phyloP scores from a whole-genome alignment of 495 filamentous ascomycete genomes.

The Cetradonia linearis region DNA sequence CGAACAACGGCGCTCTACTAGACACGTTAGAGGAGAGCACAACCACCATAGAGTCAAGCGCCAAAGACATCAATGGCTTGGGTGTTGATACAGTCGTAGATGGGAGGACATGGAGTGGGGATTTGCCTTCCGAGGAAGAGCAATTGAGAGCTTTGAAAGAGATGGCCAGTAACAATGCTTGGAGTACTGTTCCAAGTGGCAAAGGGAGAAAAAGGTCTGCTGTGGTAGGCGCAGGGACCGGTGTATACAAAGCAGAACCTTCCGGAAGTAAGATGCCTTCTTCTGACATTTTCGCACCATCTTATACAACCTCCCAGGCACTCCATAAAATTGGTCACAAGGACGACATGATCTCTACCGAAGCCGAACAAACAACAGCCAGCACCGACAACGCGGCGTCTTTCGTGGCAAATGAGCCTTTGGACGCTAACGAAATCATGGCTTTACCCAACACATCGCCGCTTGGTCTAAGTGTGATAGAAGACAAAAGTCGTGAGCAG shows the following conservation, averaged over 20 bases:
- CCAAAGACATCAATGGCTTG: constrained; percentile 1
- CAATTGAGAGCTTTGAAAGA: constrained; percentile 61
- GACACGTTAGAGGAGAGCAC: constrained; percentile 60
- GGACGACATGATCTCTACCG: background rate
- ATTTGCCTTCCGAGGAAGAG: constrained; percentile 73
- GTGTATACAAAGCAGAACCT: constrained; percentile 24
- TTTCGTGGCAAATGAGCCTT: background rate
- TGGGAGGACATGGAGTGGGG: constrained; percentile 39
- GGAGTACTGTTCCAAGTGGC: constrained; percentile 59
- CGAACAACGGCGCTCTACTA: constrained; percentile 45
- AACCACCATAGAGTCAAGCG: constrained; percentile 29
- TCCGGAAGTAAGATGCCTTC: constrained; percentile 35
- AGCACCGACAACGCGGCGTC: constrained; percentile 8
- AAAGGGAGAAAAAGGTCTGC: constrained; percentile 52
- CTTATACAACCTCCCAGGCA: constrained; percentile 7
- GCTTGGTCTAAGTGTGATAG: background rate
- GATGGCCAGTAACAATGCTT: constrained; percentile 49
- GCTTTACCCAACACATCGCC: background rate
- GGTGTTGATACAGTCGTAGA: background rate
- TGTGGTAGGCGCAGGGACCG: constrained; percentile 8
- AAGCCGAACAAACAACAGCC: background rate
- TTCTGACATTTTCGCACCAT: background rate
- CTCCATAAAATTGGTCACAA: background rate
- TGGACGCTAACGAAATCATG: background rate
- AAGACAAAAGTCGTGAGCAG: background rate